These are phyloP conservation scores for Escovopsis sp. DNA, from an alignment of 2,329 filamentous ascomycete species.

Conservation along the genomic window DNA sequence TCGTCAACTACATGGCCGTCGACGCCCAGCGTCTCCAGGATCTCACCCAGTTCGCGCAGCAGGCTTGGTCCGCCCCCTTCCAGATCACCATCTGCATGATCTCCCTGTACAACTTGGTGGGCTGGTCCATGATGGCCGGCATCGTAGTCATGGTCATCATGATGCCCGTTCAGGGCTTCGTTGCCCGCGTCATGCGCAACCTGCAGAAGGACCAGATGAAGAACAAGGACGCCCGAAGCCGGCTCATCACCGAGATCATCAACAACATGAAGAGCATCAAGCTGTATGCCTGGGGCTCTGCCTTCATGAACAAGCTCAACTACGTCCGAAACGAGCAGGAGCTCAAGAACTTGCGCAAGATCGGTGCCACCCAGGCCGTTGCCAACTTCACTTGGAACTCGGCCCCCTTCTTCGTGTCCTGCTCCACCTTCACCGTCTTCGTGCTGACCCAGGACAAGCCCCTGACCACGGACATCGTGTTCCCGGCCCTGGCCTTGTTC, in stretches of 20 bases:
- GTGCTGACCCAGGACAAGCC: constrained; percentile 71
- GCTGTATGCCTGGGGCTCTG: constrained; percentile 91
- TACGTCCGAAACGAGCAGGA: constrained; percentile 92
- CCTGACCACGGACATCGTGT: constrained; percentile 86
- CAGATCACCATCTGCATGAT: constrained; percentile 94
- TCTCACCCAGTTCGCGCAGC: constrained; percentile 86
- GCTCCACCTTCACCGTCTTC: constrained; percentile 89
- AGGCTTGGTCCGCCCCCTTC: constrained; percentile 92
- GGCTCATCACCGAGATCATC: constrained; percentile 91
- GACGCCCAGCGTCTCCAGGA: constrained; percentile 93
- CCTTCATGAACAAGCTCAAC: constrained; percentile 96
- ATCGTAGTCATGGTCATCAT: constrained; percentile 92
- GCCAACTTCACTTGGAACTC: constrained; percentile 98
- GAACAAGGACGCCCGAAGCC: constrained; percentile 89
- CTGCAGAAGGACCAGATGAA: constrained; percentile 97
- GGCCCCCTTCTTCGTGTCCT: constrained; percentile 93
- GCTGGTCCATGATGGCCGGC: constrained; percentile 88
- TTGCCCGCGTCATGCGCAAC: constrained; percentile 84
- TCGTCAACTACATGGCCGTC: constrained; percentile 99
- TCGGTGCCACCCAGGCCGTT: constrained; percentile 83
- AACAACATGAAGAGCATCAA: constrained; percentile 99
- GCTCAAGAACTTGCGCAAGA: constrained; percentile 87
- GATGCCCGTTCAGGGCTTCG: constrained; percentile 89
- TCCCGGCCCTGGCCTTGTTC: constrained; percentile 76
- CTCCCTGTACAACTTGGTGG: constrained; percentile 89